Evolutionary conservation across 331 rosid genomes (phyloP).

Genomic region (Cydonia oblonga): DNA sequence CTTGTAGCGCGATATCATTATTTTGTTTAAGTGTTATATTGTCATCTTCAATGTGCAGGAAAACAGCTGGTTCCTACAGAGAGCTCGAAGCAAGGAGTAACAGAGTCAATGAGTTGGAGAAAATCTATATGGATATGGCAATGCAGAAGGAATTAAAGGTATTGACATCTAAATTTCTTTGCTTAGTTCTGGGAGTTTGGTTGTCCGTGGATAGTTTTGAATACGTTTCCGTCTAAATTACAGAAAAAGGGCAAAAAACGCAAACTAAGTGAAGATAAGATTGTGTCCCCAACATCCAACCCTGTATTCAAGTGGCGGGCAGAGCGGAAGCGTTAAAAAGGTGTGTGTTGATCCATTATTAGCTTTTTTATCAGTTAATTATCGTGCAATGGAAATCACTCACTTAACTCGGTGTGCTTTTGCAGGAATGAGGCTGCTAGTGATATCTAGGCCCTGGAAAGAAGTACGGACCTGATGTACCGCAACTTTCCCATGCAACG

Average conservation of each 20-base stretch:
- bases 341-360: not conserved
- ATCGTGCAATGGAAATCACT: not conserved
- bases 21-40: too few relatives aligned
- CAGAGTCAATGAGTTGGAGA: slow-evolving; percentile 55
- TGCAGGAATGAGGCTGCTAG: not conserved
- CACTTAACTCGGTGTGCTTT: not conserved
- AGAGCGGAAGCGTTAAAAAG: slow-evolving; percentile 50
- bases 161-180: slow-evolving; percentile 9
- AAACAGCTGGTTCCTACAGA: slow-evolving; percentile 43
- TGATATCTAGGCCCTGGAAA: not conserved
- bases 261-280: slow-evolving; percentile 63
- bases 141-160: slow-evolving; percentile 72
- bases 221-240: not conserved
- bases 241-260: slow-evolving; percentile 74
- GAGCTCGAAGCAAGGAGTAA: slow-evolving; percentile 55
- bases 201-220: slow-evolving; percentile 4
- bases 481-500: not conserved
- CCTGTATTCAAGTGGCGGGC: slow-evolving; percentile 64
- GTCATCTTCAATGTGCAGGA: slow-evolving; percentile 28
- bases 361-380: not conserved
- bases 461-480: not conserved
- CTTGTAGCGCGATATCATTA: not conserved
- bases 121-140: slow-evolving; percentile 58
- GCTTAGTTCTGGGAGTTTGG: not conserved
- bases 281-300: slow-evolving; percentile 37